Percentiles rank a stretch among this genome's conserved stretches.
Evolutionary conservation across 306 rosid genomes (phyloP).

Genomic region (Prunus mongolica): DNA sequence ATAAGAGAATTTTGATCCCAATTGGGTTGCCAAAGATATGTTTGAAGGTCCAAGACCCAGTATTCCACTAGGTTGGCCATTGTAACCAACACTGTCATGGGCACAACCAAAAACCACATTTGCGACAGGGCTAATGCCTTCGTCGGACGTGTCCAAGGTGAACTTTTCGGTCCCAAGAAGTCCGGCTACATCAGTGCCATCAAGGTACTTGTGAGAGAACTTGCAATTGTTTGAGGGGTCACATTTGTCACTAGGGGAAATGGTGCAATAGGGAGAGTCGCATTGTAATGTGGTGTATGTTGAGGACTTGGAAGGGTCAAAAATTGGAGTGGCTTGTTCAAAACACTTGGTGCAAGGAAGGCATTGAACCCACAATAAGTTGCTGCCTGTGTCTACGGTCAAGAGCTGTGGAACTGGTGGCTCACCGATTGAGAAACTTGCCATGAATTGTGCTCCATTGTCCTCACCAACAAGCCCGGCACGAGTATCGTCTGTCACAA

Average conservation of each 20-base stretch:
- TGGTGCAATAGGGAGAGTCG: neutral
- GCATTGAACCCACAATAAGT: slow-evolving; percentile 42
- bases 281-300: slow-evolving; percentile 12
- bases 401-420: slow-evolving; percentile 42
- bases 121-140: slow-evolving; percentile 8
- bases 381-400: slow-evolving; percentile 37
- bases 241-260: neutral
- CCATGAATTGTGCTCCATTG: slow-evolving; percentile 8
- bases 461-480: slow-evolving; percentile 11
- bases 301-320: slow-evolving; percentile 37
- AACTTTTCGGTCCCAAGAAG: slow-evolving; percentile 18
- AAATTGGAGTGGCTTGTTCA: slow-evolving; percentile 8
- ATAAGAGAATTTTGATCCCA: slow-evolving; percentile 36
- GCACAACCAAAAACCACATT: slow-evolving; percentile 32
- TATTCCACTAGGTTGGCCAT: slow-evolving; percentile 26
- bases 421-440: slow-evolving; percentile 45
- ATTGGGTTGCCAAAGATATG: slow-evolving; percentile 23
- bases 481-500: neutral
- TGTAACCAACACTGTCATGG: neutral
- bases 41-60: slow-evolving; percentile 28
- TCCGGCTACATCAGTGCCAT: slow-evolving; percentile 20
- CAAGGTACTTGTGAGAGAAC: neutral
- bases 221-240: neutral
- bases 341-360: slow-evolving; percentile 38
- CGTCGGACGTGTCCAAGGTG: slow-evolving; percentile 32